Base-by-base conservation (phyloP, 805 yeast genomes). In the Saturnispora kantuleensis region DNA sequence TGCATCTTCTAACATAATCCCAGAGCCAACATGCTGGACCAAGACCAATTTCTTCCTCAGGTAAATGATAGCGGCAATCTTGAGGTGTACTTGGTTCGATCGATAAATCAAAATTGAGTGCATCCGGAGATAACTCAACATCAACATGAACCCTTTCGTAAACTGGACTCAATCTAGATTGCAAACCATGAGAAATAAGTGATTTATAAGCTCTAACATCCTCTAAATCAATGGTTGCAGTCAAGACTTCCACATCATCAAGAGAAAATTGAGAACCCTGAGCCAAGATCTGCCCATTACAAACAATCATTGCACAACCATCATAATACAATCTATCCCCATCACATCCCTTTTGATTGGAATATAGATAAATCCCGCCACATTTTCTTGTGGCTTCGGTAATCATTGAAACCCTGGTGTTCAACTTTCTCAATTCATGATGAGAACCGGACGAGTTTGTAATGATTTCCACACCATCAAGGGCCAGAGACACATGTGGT, bases 21-120 rank as follows among this genome's bases (percentile, higher is more conserved):
- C 99, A 93, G 51, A 93, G 64, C 99, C 99, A 93, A 62, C 98
- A 93, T 0, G 99, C 98, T 0, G 99, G 99, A 0, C 99, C 99
- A 37, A 85, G 68, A 1, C 97, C 97, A 52, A 93, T 90, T 63
- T 93, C 99, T 64, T 93, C 97, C 57, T 89, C 95, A 3, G 98
- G 96, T 2, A 68, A 57, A 63, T 84, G 94, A 55, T 83, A 82
- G 33, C 70, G 71, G 37, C 82, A 70, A 5, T 67, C 69, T 17
- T 64, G 59, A 1, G 73, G 56, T 16, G 57, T 56, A 0, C 93
- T 65, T 15, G 96, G 96, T 10, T 56, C 62, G 10, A 84, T 64
- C 0, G 58, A 56, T 16, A 84, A 77, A 58, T 84, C 77, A 54
- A 86, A 84, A 33, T 76, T 69, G 36, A 73, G 58, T 5, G 70